Evolutionary conservation across 345 rosid species (phyloP), one percentile per base, ranked within the genome.

Genomic region (Euclidium syriacum): DNA sequence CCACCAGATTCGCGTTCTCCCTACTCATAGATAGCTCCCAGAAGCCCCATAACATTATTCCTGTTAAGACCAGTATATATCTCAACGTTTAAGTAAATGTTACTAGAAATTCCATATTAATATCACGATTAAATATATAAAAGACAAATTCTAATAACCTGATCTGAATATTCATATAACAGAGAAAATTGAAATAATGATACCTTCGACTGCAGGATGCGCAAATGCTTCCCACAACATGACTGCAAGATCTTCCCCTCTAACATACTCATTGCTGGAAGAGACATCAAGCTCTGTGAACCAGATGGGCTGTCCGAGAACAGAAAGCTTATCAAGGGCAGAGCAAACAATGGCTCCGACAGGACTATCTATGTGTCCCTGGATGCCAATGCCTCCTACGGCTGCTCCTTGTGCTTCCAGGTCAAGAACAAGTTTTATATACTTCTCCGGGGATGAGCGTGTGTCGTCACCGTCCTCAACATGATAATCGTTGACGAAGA

Each of bases 1-100:
- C 73, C 6, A 91, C 96, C 70, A 91, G 48, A 55, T 86, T 84
- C 1, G 86, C 78, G 29, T 77, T 80, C 27, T 79, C 75, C 26
- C 90, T 62, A 77, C 88, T 79, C 98, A 88, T 79, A 62, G 78
- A 86, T 67, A 91, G 59, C 80, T 88, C 98, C 96, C 96, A 91
- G 50, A 91, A 91, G 17, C 96, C 98, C 96, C 95, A 91, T n/a
- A 91, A 56, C 75, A 88, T 78, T 20, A 91, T 60, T 7, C 67
- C 73, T 61, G 6, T 59, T 18, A 36, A 6, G 17, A 53, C 11
- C 38, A 40, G 29, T 62, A 10, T 40, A 29, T 29, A 14, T 56
- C n/a, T n/a, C n/a, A n/a, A n/a, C n/a, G n/a, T n/a, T n/a, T n/a
- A n/a, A n/a, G n/a, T n/a, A n/a, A n/a, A n/a, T n/a, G n/a, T n/a